Base-by-base conservation (phyloP, 1,284 basidiomycete genomes). In the Cryptococcus sp. region DNA sequence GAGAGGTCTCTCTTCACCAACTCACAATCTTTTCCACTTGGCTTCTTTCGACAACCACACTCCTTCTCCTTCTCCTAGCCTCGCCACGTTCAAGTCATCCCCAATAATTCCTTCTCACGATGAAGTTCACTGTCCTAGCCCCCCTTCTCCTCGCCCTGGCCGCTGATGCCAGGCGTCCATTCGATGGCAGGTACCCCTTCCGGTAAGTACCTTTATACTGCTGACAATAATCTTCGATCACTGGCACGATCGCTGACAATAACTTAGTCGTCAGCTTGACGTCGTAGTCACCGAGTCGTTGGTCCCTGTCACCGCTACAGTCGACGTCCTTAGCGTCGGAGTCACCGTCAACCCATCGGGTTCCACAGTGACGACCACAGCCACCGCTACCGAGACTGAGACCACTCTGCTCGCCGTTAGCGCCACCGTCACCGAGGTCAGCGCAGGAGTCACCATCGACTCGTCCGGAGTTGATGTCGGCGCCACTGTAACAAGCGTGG, bases 81-180 rank as follows among this genome's bases (percentile, higher is more conserved):
- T 44, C 41, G 22, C 5, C 5, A 8, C 22, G n/a, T n/a, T 44
- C 5, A 5, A 44, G n/a, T 7, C 25, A 19, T 49, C 47, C 19
- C 47, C 16, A 26, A 17, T 7, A 22, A 10, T 26, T 26, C 6
- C 13, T 29, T 26, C 5, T 34, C 47, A 19, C 26, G n/a, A 49
- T 49, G 47, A 49, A 37, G 47, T 11, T 26, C 26, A 29, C 47
- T 49, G 17, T 37, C 29, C 26, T 49, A 15, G 47, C 47, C 20
- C 26, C 47, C 17, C 47, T 49, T 17, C 47, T 49, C 22, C 11
- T 49, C 3, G 47, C 47, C 26, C 47, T 49, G 23, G 47, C 47
- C 23, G 34, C 47, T 22, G 47, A 49, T 34, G 47, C 47, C 47
- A 49, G 47, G 47, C 47, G 23, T 13, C 47, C 23, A 4, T 49